Conservation (phyloP, 768 basidiomycete genomes). For the Phanerochaete carnosa region DNA sequence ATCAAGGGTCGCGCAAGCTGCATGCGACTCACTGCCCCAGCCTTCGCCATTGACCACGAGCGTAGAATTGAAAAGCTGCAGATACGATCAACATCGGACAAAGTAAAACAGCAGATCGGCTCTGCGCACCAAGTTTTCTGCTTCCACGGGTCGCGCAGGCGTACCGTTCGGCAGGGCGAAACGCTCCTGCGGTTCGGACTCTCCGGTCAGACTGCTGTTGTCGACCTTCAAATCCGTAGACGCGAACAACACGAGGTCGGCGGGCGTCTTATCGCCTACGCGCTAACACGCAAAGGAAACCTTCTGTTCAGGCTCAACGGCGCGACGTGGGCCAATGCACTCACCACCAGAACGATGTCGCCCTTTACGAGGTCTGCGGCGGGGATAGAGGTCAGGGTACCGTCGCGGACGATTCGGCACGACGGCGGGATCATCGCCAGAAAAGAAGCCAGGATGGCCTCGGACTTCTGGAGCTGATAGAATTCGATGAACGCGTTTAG, state of each 20-base stretch:
- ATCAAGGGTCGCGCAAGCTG: neutral
- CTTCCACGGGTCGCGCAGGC: conserved; percentile 50
- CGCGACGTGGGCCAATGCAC: conserved; percentile 12
- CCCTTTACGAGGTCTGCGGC: conserved; percentile 65
- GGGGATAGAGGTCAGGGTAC: conserved; percentile 49
- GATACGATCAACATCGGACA: conserved; percentile 5
- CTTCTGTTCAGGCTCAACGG: neutral
- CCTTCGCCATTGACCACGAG: conserved; percentile 70
- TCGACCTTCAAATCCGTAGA: conserved; percentile 65
- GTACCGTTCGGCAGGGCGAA: conserved; percentile 44
- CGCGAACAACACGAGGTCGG: conserved; percentile 59
- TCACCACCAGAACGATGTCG: conserved; percentile 59
- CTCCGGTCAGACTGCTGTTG: conserved; percentile 68
- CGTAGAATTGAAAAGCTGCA: conserved; percentile 67
- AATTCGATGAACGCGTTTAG: conserved; percentile 71
- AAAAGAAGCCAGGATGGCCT: conserved; percentile 69
- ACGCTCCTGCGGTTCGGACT: conserved; percentile 68
- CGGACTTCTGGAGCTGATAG: conserved; percentile 69
- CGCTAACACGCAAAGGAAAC: conserved; percentile 36
- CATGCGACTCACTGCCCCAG: conserved; percentile 52
- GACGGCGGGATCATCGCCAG: conserved; percentile 72
- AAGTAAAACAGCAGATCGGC: neutral
- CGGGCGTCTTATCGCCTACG: conserved; percentile 68
- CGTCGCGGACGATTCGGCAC: conserved; percentile 60
- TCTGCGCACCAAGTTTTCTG: conserved; percentile 54